Percentiles rank a stretch among this genome's conserved stretches.
Evolutionary conservation across 345 rosid species (phyloP).

Genomic region (Balakata baccata): DNA sequence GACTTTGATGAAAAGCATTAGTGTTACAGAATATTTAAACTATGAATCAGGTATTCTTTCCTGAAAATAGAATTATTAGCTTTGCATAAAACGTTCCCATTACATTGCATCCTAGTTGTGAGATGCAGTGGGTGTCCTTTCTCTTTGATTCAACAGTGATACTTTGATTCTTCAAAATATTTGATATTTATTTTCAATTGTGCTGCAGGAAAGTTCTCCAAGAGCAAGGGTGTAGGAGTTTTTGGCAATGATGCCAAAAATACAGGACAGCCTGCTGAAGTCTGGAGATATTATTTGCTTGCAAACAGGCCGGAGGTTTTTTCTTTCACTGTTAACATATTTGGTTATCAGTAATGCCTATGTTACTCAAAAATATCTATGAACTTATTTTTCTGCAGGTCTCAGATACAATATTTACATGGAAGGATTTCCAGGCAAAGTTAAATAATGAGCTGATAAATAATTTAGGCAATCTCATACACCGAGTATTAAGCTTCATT

Average conservation of each 20-base stretch:
- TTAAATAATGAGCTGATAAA: slow-evolving; percentile 50
- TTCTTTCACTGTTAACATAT: neutral
- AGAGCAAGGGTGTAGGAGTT: slow-evolving; percentile 93
- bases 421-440: slow-evolving; percentile 63
- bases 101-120: neutral
- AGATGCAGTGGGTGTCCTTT: neutral
- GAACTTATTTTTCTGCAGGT: slow-evolving; percentile 29
- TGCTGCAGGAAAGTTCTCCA: slow-evolving; percentile 84
- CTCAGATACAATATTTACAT: slow-evolving; percentile 54
- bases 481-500: slow-evolving; percentile 55
- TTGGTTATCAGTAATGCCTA: neutral
- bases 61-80: neutral
- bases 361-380: slow-evolving; percentile 4
- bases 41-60: slow-evolving; percentile 71
- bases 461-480: slow-evolving; percentile 58
- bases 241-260: slow-evolving; percentile 95
- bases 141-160: neutral
- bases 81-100: neutral
- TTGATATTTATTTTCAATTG: slow-evolving; percentile 12
- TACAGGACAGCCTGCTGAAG: slow-evolving; percentile 86
- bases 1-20: slow-evolving; percentile 94
- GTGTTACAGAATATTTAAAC: slow-evolving; percentile 87
- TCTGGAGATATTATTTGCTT: slow-evolving; percentile 94
- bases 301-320: slow-evolving; percentile 92
- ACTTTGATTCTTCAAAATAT: neutral